Base-by-base conservation (phyloP, 176 grass and related monocot species). In the Triticum dicoccoides region DNA sequence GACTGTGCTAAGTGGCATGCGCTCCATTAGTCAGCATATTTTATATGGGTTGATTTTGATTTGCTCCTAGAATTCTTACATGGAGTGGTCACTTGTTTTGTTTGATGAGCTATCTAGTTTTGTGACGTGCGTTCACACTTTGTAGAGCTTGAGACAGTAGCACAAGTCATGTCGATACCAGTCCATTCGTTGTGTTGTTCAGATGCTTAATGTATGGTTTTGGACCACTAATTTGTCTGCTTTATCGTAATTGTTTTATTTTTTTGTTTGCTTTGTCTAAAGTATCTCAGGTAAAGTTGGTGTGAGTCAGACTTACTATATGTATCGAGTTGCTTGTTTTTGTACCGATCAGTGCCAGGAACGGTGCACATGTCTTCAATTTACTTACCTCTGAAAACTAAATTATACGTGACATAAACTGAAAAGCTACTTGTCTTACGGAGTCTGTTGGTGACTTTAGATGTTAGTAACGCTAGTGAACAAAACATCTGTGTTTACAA, bases 91-190 rank as follows among this genome's bases (percentile, higher is more conserved):
- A 58, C 73, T 65, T 83, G 64, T 75, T 83, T 52, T 78, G 13
- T 83, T 63, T 34, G 11, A 37, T 15, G 66, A 61, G 85, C 81
- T 75, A 27, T 39, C 11, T 38, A 27, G 74, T 68, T 80, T 34
- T 83, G 74, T 72, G 88, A 34, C 1, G 14, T 11, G 3, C 10
- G 18, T 73, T 5, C 47, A 42, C 70, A 70, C 17, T 44, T 62
- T 80, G 74, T 87, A 80, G 62, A 76, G 37, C 83, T 82, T 23
- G 80, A 69, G 65, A 62, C 44, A 49, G 75, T 49, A 35, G 71
- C 23, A 83, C 32, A 65, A 42, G 54, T 17, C 49, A 9, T 4
- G 14, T 80, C 21, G 9, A 42, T 61, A 35, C 25, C 86, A 62
- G 37, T 68, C 49, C 27, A 25, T 37, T 76, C 77, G 25, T 34